A percentile compares a stretch with the other conserved stretches of the same genome.
Evolutionary conservation across 2,329 filamentous ascomycete species (phyloP).

Genomic region (Penicillium oxalicum): DNA sequence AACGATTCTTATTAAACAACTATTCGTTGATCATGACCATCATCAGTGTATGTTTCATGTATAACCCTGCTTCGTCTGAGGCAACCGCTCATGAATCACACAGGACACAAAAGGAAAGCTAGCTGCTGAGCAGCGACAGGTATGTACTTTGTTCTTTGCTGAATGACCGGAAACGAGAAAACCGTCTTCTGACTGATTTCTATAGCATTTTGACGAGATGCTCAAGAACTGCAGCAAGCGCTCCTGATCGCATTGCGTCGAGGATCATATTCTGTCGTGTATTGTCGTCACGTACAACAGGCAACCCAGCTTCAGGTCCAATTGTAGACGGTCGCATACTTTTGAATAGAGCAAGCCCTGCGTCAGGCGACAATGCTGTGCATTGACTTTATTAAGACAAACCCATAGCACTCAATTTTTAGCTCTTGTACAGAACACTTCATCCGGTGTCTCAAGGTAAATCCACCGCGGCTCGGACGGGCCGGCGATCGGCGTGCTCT

Average conservation of each 20-base stretch:
- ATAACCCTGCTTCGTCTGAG: not conserved
- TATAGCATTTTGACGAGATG: constrained; percentile 35
- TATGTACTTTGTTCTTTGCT: constrained; percentile 14
- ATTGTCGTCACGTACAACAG: too few relatives aligned
- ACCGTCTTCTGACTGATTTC: not conserved
- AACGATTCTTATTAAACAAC: constrained; percentile 91
- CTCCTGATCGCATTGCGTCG: constrained; percentile 13
- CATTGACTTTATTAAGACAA: too few relatives aligned
- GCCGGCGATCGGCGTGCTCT: constrained; percentile 9
- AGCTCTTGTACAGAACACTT: too few relatives aligned
- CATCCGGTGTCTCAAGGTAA: too few relatives aligned
- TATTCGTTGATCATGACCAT: constrained; percentile 93
- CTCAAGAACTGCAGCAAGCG: constrained; percentile 33
- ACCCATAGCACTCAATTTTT: too few relatives aligned
- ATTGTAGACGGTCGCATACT: not conserved
- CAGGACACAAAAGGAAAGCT: constrained; percentile 44
- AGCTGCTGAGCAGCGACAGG: constrained; percentile 62
- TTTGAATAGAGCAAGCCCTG: not conserved
- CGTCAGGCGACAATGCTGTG: too few relatives aligned
- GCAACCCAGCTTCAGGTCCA: too few relatives aligned
- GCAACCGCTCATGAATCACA: constrained; percentile 8
- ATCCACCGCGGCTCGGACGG: constrained; percentile 1
- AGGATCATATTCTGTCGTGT: constrained; percentile 5
- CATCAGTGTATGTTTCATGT: constrained; percentile 55
- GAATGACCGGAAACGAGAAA: too few relatives aligned